Evolutionary conservation across 139 green algal genomes (phyloP).

Genomic region (Auxenochlorella pyrenoidosa): DNA sequence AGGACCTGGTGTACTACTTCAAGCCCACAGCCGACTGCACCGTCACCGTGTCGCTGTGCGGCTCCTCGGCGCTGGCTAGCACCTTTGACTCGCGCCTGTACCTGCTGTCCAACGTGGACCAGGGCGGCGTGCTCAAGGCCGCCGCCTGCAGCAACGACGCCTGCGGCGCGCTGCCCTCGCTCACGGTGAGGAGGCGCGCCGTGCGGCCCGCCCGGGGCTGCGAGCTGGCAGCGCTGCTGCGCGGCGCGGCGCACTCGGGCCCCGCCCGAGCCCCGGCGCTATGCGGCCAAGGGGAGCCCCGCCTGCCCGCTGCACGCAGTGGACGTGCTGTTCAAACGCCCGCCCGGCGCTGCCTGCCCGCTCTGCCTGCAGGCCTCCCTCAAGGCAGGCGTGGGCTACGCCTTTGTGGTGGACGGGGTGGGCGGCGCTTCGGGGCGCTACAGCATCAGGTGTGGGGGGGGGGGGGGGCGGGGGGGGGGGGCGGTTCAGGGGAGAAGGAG

Average conservation of each 20-base stretch:
- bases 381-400: conserved; percentile 49
- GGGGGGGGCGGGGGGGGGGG: background rate
- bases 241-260: too few relatives aligned
- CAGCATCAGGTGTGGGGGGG: conserved; percentile 4
- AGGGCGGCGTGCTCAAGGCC: background rate
- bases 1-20: conserved; percentile 61
- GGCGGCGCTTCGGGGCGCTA: conserved; percentile 47
- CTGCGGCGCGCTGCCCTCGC: conserved; percentile 41
- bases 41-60: conserved; percentile 50
- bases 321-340: too few relatives aligned
- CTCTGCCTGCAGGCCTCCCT: background rate
- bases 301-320: background rate
- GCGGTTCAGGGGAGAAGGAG: too few relatives aligned
- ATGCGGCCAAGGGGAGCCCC: too few relatives aligned
- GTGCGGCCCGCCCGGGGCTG: background rate
- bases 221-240: too few relatives aligned
- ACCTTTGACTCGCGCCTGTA: conserved; percentile 57
- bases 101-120: conserved; percentile 39
- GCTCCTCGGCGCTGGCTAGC: background rate
- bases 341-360: background rate
- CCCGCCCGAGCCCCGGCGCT: too few relatives aligned
- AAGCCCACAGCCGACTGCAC: conserved; percentile 18
- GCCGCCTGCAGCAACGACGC: conserved; percentile 51
- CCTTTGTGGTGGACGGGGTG: conserved; percentile 55
- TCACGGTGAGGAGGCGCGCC: conserved; percentile 8